Percentiles rank a stretch among this genome's conserved stretches.
Conservation (phyloP, 257 asterid species). For the Solanum tacnaense region DNA sequence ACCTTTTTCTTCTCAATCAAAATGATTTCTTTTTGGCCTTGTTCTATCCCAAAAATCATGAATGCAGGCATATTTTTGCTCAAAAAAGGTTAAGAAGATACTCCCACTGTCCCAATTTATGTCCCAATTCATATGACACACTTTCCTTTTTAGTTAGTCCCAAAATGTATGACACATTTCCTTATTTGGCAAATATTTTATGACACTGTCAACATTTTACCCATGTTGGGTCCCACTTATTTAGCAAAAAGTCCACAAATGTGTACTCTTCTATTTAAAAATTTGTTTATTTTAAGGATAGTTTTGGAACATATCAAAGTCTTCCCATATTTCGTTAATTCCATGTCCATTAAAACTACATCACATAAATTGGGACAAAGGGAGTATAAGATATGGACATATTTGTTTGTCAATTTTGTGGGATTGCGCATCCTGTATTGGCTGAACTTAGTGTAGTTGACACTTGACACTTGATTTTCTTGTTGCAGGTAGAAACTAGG, state of each 20-base stretch:
- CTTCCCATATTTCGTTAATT: background rate
- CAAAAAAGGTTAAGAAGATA: background rate
- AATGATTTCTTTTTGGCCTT: background rate
- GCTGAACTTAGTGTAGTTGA: background rate
- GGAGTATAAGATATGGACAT: background rate
- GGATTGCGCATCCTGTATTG: background rate
- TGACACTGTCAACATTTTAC: background rate
- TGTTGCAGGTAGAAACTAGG: slow-evolving; percentile 35
- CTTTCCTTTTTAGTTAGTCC: background rate
- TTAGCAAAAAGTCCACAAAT: background rate
- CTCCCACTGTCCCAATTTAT: background rate
- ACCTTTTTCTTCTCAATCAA: background rate
- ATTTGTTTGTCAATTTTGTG: background rate
- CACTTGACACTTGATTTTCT: slow-evolving; percentile 3
- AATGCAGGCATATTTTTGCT: background rate
- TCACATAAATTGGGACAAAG: background rate
- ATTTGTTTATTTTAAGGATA: background rate
- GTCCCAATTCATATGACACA: background rate
- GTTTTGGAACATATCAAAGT: background rate
- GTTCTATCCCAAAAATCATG: background rate
- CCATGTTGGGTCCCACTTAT: background rate
- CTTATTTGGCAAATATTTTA: background rate
- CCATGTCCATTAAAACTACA: background rate
- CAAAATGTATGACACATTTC: background rate
- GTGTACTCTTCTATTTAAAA: background rate